Evolutionary conservation across 2,329 filamentous ascomycete genomes (phyloP).

Genomic region (Pseudogymnoascus sp.): DNA sequence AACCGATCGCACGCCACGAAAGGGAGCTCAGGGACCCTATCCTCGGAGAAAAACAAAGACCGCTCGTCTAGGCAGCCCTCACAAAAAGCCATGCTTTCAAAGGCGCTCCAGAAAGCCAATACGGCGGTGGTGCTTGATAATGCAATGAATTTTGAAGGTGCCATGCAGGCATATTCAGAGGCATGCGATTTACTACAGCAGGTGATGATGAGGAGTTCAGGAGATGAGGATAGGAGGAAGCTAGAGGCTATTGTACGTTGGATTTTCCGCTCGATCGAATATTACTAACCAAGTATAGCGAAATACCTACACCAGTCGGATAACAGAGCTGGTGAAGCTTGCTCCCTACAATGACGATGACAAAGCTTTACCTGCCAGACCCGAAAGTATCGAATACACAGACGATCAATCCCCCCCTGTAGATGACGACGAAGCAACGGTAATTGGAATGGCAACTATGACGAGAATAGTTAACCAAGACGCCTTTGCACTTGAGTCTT

Average conservation of each 20-base stretch:
- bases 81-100: slow-evolving; percentile 95
- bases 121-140: slow-evolving; percentile 94
- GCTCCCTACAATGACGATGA: slow-evolving; percentile 49
- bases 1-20: slow-evolving; percentile 42
- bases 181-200: slow-evolving; percentile 83
- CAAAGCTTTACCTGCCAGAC: slow-evolving; percentile 70
- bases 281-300: slow-evolving; percentile 47
- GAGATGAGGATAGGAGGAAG: slow-evolving; percentile 82
- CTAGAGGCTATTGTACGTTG: slow-evolving; percentile 82
- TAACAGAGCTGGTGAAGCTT: slow-evolving; percentile 73
- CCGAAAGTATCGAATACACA: slow-evolving; percentile 55
- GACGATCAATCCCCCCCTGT: slow-evolving; percentile 32
- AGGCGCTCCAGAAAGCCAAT: slow-evolving; percentile 89
- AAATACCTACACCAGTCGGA: slow-evolving; percentile 82
- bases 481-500: slow-evolving; percentile 22
- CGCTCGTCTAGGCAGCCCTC: slow-evolving; percentile 48
- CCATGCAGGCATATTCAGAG: slow-evolving; percentile 83
- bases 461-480: slow-evolving; percentile 44
- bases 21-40: slow-evolving; percentile 40
- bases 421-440: slow-evolving; percentile 40
- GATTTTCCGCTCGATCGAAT: slow-evolving; percentile 2
- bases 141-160: slow-evolving; percentile 88
- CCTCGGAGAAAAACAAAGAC: slow-evolving; percentile 30
- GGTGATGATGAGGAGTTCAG: slow-evolving; percentile 77
- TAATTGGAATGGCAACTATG: slow-evolving; percentile 48